Base-by-base conservation (phyloP, 2,329 filamentous ascomycete genomes). In the Alternaria conjuncta region DNA sequence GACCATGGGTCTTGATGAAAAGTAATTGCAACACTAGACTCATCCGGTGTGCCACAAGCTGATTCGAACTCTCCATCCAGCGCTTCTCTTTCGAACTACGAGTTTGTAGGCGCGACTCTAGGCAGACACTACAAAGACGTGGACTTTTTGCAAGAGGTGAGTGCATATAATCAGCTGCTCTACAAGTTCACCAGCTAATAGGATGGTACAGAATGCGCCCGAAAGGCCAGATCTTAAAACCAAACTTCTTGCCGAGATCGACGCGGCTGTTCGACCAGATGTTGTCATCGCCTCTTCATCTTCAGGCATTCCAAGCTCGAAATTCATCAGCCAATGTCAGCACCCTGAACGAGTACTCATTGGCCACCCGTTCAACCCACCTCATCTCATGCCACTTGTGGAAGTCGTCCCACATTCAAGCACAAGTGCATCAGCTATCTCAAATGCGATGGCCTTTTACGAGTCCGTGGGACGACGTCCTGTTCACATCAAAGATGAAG, bases 351-450 rank as follows among this genome's bases (percentile, higher is more conserved):
- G 81, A 12, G 18, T 56, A 4, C 25, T 56, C 15, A 78, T 85
- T 25, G 82, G 82, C 5, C 83, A 85, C 65, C 83, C 83, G 0
- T 84, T 84, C 74, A 84, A 85, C 64, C 83, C 83, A 9, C 83
- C 83, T 6, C 83, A 85, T 64, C 72, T 85, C 18, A 82, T 85
- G 20, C 83, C 82, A 1, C 74, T 85, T 13, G 82, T 85, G 20
- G 83, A 85, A 68, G 80, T 85, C 0, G 82, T 84, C 2, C 79
- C 79, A 60, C 71, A 6, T 15, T 36, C 44, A 28, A 41, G 32
- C 18, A 56, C 54, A 12, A 28, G 18, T 3, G 13, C 60, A 1
- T 57, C 57, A 1, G 66, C 71, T 6, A 68, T 79, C 18, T 47
- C 66, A 4, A 60, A 61, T 9, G 75, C 81, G 1, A 76, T 81